These are phyloP conservation scores for Camelina neglecta DNA, from an alignment of 345 rosid species.

Conservation along the genomic window DNA sequence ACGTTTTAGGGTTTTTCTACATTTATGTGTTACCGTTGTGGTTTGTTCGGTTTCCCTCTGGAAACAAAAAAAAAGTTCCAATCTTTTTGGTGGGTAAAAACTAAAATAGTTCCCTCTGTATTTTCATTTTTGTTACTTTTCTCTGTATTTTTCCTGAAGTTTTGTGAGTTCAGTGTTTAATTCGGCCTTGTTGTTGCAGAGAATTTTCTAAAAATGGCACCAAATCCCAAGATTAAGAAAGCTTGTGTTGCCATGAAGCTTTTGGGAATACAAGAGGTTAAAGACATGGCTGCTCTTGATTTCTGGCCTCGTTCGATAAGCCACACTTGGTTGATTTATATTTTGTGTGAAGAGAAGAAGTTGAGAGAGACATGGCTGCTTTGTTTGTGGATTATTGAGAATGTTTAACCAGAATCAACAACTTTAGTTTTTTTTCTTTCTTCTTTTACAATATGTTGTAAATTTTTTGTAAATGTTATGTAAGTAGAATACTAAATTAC, in stretches of 20 bases:
- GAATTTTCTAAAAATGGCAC: conserved; percentile 51
- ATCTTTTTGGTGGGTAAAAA: no score
- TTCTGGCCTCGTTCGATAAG: no score
- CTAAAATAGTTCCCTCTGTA: no score
- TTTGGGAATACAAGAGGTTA: conserved; percentile 55
- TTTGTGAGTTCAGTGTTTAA: neutral
- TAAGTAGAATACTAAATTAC: no score
- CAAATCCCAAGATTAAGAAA: conserved; percentile 51
- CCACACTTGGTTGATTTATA: no score
- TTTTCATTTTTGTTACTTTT: neutral
- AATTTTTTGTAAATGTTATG: no score
- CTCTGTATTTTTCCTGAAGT: neutral
- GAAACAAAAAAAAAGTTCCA: neutral
- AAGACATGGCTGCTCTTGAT: conserved; percentile 11
- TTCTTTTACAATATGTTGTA: no score
- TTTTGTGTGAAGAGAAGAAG: no score
- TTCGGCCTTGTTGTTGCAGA: conserved; percentile 17
- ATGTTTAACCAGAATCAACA: no score
- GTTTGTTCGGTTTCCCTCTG: neutral
- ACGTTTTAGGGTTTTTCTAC: conserved; percentile 1
- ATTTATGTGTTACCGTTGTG: neutral
- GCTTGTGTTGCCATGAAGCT: conserved; percentile 71
- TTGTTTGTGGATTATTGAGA: no score
- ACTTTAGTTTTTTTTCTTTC: no score
- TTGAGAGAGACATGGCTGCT: no score